phyloP scores from a whole-genome alignment of 2,329 filamentous ascomycete genomes.

The Cladosporium halotolerans region DNA sequence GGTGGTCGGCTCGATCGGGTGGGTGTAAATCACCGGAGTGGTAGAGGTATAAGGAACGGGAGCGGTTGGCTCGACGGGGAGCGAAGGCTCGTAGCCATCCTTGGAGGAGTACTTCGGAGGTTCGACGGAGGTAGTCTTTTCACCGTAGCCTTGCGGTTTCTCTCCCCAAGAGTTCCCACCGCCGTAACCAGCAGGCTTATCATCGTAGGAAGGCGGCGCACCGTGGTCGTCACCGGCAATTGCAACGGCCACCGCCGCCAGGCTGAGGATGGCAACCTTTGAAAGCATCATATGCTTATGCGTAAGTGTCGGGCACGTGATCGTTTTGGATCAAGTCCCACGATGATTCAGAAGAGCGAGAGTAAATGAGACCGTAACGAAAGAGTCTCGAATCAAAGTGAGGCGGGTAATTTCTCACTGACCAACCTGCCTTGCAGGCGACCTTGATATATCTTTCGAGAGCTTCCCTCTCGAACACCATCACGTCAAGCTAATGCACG shows the following conservation, averaged over 20 bases:
- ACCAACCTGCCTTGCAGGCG: background rate
- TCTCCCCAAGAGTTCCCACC: background rate
- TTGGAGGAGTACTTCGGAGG: background rate
- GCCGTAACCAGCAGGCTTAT: background rate
- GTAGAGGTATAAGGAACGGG: background rate
- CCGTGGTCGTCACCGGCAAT: background rate
- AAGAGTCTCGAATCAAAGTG: conserved; percentile 6
- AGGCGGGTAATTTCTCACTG: background rate
- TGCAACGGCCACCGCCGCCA: conserved; percentile 3
- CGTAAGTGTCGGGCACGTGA: background rate
- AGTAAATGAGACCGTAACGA: conserved; percentile 6
- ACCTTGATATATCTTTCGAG: conserved; percentile 4
- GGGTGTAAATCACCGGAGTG: background rate
- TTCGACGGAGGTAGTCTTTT: background rate
- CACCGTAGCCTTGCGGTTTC: background rate
- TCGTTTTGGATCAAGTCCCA: background rate
- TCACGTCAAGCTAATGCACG: conserved; percentile 10
- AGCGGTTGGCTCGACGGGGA: background rate
- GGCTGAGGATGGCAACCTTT: conserved; percentile 6
- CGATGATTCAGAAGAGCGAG: background rate
- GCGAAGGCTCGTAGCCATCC: background rate
- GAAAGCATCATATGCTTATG: background rate
- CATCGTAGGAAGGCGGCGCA: background rate
- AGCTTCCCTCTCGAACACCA: background rate
- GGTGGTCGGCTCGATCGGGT: background rate